phyloP scores from a whole-genome alignment of 2,329 filamentous ascomycete genomes.

The Penicillium sp. region DNA sequence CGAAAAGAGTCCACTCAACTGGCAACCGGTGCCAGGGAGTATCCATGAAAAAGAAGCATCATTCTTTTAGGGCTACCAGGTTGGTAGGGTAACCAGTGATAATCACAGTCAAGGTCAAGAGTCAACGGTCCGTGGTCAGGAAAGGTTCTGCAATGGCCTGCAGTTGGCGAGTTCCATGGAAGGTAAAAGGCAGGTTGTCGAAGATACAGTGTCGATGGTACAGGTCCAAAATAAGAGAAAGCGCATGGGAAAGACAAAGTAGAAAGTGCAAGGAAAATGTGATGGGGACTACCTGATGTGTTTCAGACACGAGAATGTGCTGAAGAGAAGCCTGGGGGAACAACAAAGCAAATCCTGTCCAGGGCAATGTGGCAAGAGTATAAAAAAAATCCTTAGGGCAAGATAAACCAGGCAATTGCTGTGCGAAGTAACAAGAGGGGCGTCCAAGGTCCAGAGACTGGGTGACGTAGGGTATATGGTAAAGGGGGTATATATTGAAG shows the following conservation, averaged over 20 bases:
- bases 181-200: conserved; percentile 3
- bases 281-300: conserved; percentile 45
- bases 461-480: neutral
- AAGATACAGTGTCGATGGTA: conserved; percentile 15
- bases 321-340: conserved; percentile 25
- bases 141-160: neutral
- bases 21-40: conserved; percentile 32
- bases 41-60: conserved; percentile 26
- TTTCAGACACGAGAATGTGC: conserved; percentile 27
- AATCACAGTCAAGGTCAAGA: conserved; percentile 7
- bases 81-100: conserved; percentile 18
- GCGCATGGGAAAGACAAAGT: conserved; percentile 18
- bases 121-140: conserved; percentile 19
- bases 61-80: conserved; percentile 22
- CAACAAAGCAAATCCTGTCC: conserved; percentile 37
- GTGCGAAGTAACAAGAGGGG: conserved; percentile 1
- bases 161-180: neutral
- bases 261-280: conserved; percentile 30
- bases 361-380: conserved; percentile 22
- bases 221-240: conserved; percentile 22
- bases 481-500: neutral
- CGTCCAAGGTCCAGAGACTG: conserved; percentile 1
- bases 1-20: conserved; percentile 34
- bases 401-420: conserved; percentile 23
- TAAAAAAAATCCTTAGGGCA: conserved; percentile 28